phyloP scores from a whole-genome alignment of 306 rosid species.

The Casuarina equisetifolia region DNA sequence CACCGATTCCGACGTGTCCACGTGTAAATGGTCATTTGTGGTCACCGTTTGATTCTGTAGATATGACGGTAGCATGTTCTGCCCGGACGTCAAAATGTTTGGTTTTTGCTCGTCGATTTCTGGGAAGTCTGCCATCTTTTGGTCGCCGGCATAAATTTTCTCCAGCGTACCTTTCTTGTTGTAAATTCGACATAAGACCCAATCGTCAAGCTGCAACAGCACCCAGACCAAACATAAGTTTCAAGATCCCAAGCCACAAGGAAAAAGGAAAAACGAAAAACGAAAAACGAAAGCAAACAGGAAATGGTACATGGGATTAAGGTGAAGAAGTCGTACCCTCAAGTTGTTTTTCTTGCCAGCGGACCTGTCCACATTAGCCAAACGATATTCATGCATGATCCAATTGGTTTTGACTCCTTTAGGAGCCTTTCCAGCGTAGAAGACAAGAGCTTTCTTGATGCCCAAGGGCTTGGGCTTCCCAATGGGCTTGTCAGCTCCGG shows the following conservation, averaged over 20 bases:
- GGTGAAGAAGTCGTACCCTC: conserved; percentile 48
- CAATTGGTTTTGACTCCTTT: conserved; percentile 87
- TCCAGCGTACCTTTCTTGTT: conserved; percentile 83
- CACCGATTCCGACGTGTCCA: conserved; percentile 60
- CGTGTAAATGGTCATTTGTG: conserved; percentile 37
- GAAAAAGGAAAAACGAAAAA: background rate
- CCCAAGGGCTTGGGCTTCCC: conserved; percentile 82
- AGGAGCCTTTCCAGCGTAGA: conserved; percentile 90
- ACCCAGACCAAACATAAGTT: background rate
- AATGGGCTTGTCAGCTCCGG: conserved; percentile 94
- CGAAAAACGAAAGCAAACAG: background rate
- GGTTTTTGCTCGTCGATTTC: conserved; percentile 69
- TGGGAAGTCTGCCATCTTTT: conserved; percentile 13
- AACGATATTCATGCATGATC: conserved; percentile 99
- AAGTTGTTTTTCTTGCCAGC: conserved; percentile 63
- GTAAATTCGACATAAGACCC: conserved; percentile 93
- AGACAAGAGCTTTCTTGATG: conserved; percentile 85
- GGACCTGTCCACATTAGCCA: conserved; percentile 88
- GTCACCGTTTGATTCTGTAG: background rate
- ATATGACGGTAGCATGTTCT: background rate
- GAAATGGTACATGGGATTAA: background rate
- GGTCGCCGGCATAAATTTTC: conserved; percentile 39
- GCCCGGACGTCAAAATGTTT: conserved; percentile 20
- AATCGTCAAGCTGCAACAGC: conserved; percentile 78
- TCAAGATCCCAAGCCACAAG: background rate